Conservation (phyloP, 2,329 filamentous ascomycete genomes). For the Neopestalotiopsis rosae region DNA sequence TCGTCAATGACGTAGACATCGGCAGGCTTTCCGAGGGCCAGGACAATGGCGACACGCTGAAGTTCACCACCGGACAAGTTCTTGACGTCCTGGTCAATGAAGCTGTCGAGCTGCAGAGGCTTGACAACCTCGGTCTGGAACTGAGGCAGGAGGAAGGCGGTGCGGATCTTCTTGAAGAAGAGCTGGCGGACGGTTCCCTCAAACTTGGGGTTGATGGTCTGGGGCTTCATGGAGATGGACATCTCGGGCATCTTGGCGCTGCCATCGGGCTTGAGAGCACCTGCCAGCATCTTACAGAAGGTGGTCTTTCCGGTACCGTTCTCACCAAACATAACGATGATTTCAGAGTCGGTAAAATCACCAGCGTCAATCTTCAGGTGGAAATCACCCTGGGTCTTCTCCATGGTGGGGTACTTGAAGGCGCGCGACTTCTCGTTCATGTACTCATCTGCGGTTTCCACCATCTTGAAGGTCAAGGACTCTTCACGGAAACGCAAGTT, state of each 20-base stretch:
- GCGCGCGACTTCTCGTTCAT: conserved; percentile 82
- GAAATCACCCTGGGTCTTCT: conserved; percentile 92
- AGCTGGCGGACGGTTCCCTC: conserved; percentile 95
- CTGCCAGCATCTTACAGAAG: conserved; percentile 95
- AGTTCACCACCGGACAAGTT: conserved; percentile 99
- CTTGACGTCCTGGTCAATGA: conserved; percentile 99
- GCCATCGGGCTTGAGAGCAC: conserved; percentile 88
- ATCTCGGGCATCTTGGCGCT: conserved; percentile 82
- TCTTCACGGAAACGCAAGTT: conserved; percentile 98
- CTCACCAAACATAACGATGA: conserved; percentile 98
- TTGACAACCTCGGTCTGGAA: conserved; percentile 99
- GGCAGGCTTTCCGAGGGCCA: conserved; percentile 92
- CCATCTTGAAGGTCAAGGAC: conserved; percentile 92
- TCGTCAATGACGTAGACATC: conserved; percentile 99
- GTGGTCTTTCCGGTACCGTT: conserved; percentile 99
- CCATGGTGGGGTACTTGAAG: conserved; percentile 88
- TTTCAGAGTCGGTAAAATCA: conserved; percentile 83
- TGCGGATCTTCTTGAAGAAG: conserved; percentile 99
- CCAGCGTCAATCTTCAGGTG: conserved; percentile 81
- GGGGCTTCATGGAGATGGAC: conserved; percentile 95
- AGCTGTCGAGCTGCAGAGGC: conserved; percentile 98
- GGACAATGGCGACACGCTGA: conserved; percentile 97
- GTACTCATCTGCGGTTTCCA: conserved; percentile 88
- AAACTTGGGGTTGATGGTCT: conserved; percentile 99
- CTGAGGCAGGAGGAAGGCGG: conserved; percentile 92